Base-by-base conservation (phyloP, 2,329 filamentous ascomycete species). In the Drechslera avenae region DNA sequence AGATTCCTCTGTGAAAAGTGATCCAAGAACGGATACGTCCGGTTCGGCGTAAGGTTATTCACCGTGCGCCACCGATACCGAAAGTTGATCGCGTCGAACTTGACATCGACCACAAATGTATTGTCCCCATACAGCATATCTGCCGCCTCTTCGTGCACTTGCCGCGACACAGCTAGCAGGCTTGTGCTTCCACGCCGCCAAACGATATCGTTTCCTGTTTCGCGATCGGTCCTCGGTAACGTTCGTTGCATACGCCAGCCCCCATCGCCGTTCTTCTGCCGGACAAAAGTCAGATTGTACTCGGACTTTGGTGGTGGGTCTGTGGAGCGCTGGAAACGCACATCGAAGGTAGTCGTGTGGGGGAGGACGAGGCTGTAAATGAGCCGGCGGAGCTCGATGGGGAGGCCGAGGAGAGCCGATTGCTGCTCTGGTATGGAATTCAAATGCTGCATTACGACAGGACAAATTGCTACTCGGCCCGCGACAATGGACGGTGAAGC, bases 71-170 rank as follows among this genome's bases (percentile, higher is more conserved):
- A 80, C 6, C 74, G 68, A 51, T 75, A 77, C 14, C 74, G 66
- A 39, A 80, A 80, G 5, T 68, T 67, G 33, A 80, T 75, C n/a
- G 60, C 61, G 35, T 73, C 64, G 54, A 76, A 80, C 4, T 69
- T 71, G 10, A 80, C 64, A 53, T 78, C 74, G 2, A 81, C 54
- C 16, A 78, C 71, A 59, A 81, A 81, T 0, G 68, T 75, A 48
- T 75, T 79, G 21, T 68, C 60, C 10, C 77, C 76, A 48, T 81
- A 81, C n/a, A 81, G 55, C 47, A 78, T 59, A 17, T 75, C 72
- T 5, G 73, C 71, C 39, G 73, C 74, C 57, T 81, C 79, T 21
- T 76, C 70, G 50, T 79, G 74, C 3, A 81, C 54, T 42, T 78
- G 75, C 17, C 64, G 67, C 48, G 66, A 74, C 1, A 75, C 72